These are phyloP conservation scores for Verbascum thapsus DNA, from an alignment of 257 asterid genomes.

Conservation along the genomic window DNA sequence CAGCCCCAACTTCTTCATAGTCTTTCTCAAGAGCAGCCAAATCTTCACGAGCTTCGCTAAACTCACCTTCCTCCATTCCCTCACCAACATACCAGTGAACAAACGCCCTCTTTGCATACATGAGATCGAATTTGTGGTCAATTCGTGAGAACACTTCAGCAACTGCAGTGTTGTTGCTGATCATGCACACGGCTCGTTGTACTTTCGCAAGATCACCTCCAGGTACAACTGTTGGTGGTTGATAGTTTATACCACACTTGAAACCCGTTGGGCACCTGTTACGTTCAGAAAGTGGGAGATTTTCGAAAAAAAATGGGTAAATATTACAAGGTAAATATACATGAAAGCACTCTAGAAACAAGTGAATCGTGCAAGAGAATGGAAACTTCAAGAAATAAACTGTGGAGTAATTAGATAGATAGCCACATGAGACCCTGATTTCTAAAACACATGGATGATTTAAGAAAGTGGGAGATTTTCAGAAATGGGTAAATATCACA, in stretches of 20 bases:
- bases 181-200: conserved; percentile 94
- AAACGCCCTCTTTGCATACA: conserved; percentile 89
- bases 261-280: conserved; percentile 95
- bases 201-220: conserved; percentile 94
- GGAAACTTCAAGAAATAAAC: no score
- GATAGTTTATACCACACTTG: conserved; percentile 88
- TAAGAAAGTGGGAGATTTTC: no score
- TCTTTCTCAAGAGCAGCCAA: conserved; percentile 87
- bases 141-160: conserved; percentile 92
- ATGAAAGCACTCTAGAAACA: no score
- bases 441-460: no score
- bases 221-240: conserved; percentile 90
- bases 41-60: conserved; percentile 91
- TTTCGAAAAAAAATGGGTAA: conserved; percentile 21
- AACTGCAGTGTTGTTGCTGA: conserved; percentile 91
- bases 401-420: no score
- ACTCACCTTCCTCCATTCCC: conserved; percentile 96
- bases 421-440: no score
- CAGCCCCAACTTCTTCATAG: conserved; percentile 92
- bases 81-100: conserved; percentile 96
- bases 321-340: background rate
- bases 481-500: no score
- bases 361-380: no score
- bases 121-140: conserved; percentile 88
- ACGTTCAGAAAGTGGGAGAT: background rate